Evolutionary conservation across 805 yeast species (phyloP), one percentile per base, ranked within the genome.

Genomic region (Debaryomyces tyrocola): DNA sequence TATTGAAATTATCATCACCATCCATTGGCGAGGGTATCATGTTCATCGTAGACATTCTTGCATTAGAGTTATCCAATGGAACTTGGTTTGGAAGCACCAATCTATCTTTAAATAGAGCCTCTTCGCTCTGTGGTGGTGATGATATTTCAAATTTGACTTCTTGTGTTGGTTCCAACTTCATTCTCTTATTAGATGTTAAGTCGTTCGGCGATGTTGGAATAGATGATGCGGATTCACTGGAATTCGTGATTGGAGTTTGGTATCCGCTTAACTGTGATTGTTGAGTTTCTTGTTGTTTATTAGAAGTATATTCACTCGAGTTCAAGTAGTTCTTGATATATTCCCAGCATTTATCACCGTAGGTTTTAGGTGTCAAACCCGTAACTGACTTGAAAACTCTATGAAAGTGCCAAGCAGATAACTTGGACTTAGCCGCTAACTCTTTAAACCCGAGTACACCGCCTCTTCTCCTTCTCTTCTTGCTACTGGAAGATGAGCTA

Each of bases 331-430:
- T 55, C 51, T 75, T 76, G 54, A 84, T 70, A 55, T 64, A 82
- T 51, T 80, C 84, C 74, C 81, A 84, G 60, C 96, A 87, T 51
- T 83, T 82, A 59, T 89, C 96, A 43, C 96, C 96, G 58, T 89
- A 89, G 6, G 88, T 85, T 70, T 89, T 87, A 20, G 96, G 96
- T 1, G 96, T 89, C 48, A 88, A 76, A 2, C 95, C 92, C 4
- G 95, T 87, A 50, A 89, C 87, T 45, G 84, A 79, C 65, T 90
- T 85, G 74, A 90, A 90, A 20, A 90, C 96, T 43, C 96, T 74
- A 71, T 90, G 96, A 66, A 90, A 90, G 66, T 90, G 96, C 96
- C 96, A 90, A 20, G 96, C 94, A 9, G 89, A 80, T 48, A 90
- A 75, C 54, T 85, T 85, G 8, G 90, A 84, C 60, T 89, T 86